These are phyloP conservation scores for Hygrocybe punicea DNA, from an alignment of 768 basidiomycete species.

Conservation along the genomic window DNA sequence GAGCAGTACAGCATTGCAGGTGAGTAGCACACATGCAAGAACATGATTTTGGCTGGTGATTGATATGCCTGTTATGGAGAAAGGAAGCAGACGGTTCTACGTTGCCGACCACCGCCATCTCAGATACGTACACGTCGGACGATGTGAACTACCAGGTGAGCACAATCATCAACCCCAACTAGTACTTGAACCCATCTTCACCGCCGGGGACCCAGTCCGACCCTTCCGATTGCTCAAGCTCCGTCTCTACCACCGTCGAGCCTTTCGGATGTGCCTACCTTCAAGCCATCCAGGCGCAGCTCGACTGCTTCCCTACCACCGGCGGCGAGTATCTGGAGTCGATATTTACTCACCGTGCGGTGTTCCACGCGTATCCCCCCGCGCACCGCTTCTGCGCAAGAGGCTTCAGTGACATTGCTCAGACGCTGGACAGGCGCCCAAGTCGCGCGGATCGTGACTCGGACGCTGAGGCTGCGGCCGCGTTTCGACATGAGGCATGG, in stretches of 20 bases:
- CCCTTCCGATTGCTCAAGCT: conserved; percentile 43
- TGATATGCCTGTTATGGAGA: conserved; percentile 26
- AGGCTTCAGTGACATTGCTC: conserved; percentile 64
- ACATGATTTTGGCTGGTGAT: conserved; percentile 22
- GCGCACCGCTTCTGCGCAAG: conserved; percentile 63
- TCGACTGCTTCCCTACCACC: conserved; percentile 55
- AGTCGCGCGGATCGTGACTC: conserved; percentile 71
- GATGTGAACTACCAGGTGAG: conserved; percentile 44
- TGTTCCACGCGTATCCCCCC: conserved; percentile 57
- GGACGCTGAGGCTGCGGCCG: conserved; percentile 64
- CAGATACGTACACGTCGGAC: conserved; percentile 46
- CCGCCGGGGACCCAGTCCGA: conserved; percentile 35
- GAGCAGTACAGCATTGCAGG: not conserved
- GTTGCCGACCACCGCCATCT: conserved; percentile 26
- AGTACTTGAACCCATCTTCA: not conserved
- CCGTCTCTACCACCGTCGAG: conserved; percentile 32
- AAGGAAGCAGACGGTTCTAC: conserved; percentile 27
- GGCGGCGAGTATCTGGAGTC: conserved; percentile 74
- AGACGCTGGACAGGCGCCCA: conserved; percentile 55
- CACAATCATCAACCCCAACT: not conserved
- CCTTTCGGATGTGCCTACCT: conserved; percentile 60
- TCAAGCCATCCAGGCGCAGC: conserved; percentile 53
- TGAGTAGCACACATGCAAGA: not conserved
- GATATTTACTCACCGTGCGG: conserved; percentile 74
- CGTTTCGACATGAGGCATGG: conserved; percentile 70